Evolutionary conservation across 2,329 filamentous ascomycete genomes (phyloP), one percentile per base, ranked within the genome.

Genomic region (Verruconis gallopava): DNA sequence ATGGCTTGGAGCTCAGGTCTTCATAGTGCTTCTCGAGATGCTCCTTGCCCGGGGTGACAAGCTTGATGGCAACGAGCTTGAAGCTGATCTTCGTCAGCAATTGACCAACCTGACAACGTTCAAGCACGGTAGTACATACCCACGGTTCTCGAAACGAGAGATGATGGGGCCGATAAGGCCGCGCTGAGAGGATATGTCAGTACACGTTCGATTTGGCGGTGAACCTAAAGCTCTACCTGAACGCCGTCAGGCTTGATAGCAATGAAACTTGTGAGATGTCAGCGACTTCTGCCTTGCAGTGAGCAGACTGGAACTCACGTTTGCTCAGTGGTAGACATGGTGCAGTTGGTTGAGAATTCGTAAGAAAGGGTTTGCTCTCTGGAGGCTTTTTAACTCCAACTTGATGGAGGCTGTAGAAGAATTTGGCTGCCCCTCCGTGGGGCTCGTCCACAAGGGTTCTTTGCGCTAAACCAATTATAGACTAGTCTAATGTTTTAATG

Each of bases 231-330:
- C 44, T 70, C 55, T 80, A 93, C 86, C 81, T 95, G 91, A 72
- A 96, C 91, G 68, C 91, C 91, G 72, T 96, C 91, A 58, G 89
- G 91, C 86, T 98, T 98, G 79, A 98, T 85, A 65, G 91, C 91
- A 77, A 96, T 96, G 84, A 96, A 96, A 74, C 89, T 96, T 60
- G 55, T 45, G 48, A 54, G 43, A 47, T 46, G 50, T 57, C 44
- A 58, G 55, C 49, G 47, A 58, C 51, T 47, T 42, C 41, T 40
- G n/a, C n/a, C 39, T 46, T 37, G 6, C 30, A 20, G n/a, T 13
- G 3, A 15, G 46, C 13, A 28, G 4, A 32, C 17, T 36, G 37
- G 41, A 33, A 71, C 82, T 67, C 70, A 93, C 85, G 86, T 94
- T 74, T 89, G 83, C 72, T 93, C 85, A 14, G 83, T n/a, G n/a